These are phyloP conservation scores for Tricholoma flavovirens DNA, from an alignment of 768 basidiomycete species.

Conservation along the genomic window DNA sequence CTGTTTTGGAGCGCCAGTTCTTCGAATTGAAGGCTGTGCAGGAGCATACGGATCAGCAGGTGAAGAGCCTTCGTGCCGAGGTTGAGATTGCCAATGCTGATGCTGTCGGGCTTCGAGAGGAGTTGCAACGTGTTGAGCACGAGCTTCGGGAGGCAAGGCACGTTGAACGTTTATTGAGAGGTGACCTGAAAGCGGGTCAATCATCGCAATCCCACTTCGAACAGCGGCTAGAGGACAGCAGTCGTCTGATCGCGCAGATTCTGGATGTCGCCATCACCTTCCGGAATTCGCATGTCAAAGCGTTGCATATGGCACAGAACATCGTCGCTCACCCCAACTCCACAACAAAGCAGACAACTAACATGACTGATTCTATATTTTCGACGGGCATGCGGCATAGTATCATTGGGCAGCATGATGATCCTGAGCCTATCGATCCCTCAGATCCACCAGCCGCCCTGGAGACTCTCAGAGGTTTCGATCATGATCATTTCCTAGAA, in stretches of 20 bases:
- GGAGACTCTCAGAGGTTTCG: constrained; percentile 66
- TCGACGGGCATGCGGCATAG: constrained; percentile 49
- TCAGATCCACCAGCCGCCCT: constrained; percentile 68
- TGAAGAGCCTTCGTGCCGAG: constrained; percentile 58
- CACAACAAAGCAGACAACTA: constrained; percentile 36
- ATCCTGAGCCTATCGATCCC: constrained; percentile 73
- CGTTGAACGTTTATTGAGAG: constrained; percentile 62
- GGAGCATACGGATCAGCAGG: constrained; percentile 53
- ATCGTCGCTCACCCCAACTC: constrained; percentile 50
- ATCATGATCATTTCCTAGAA: constrained; percentile 83
- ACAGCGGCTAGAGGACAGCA: constrained; percentile 56
- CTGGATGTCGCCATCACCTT: constrained; percentile 76
- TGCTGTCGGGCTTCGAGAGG: constrained; percentile 62
- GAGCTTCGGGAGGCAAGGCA: constrained; percentile 65
- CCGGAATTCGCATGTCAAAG: constrained; percentile 71
- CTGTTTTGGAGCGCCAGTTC: constrained; percentile 86
- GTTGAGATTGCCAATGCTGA: constrained; percentile 64
- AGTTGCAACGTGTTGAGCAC: constrained; percentile 64
- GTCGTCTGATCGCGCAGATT: constrained; percentile 74
- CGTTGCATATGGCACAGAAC: constrained; percentile 54
- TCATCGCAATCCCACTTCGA: constrained; percentile 65
- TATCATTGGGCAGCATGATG: constrained; percentile 46
- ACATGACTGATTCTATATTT: constrained; percentile 45
- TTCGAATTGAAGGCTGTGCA: constrained; percentile 61
- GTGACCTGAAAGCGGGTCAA: constrained; percentile 67